These are phyloP conservation scores for Podospora didyma DNA, from an alignment of 495 filamentous ascomycete genomes.

Conservation along the genomic window DNA sequence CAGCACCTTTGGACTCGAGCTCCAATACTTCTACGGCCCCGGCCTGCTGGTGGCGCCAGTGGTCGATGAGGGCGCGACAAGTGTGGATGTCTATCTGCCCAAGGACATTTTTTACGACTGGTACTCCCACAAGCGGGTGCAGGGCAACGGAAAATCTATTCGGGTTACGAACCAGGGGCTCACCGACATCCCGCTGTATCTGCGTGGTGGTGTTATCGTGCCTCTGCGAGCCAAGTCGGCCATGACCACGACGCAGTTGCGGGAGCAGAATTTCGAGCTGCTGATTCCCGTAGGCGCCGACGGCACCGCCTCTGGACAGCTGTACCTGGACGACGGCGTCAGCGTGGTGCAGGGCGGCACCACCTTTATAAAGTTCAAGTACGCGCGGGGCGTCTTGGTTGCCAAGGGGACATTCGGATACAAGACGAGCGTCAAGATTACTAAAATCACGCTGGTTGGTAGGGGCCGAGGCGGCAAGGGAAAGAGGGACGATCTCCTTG, in stretches of 20 bases:
- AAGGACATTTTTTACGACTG: constrained; percentile 76
- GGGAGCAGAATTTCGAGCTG: constrained; percentile 64
- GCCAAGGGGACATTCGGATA: constrained; percentile 54
- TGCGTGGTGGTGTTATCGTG: constrained; percentile 66
- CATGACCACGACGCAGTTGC: constrained; percentile 66
- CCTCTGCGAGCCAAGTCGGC: constrained; percentile 58
- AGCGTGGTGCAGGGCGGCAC: constrained; percentile 47
- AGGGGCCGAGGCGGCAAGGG: constrained; percentile 15
- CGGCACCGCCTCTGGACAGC: constrained; percentile 33
- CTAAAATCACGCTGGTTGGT: constrained; percentile 54
- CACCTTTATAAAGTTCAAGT: constrained; percentile 52
- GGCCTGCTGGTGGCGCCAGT: constrained; percentile 72
- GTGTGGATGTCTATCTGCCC: constrained; percentile 69
- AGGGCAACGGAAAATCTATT: constrained; percentile 50
- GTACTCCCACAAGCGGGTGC: constrained; percentile 56
- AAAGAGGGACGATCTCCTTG: constrained; percentile 8
- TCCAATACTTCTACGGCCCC: constrained; percentile 73
- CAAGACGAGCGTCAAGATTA: constrained; percentile 45
- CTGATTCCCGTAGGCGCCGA: constrained; percentile 58
- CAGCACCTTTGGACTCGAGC: constrained; percentile 55
- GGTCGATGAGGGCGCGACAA: constrained; percentile 56
- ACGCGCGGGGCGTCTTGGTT: constrained; percentile 43
- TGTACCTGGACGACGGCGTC: constrained; percentile 63
- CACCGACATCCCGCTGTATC: constrained; percentile 69
- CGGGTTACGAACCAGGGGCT: constrained; percentile 52